Evolutionary conservation across 352 stramenopile genomes (phyloP), one percentile per base, ranked within the genome.

Genomic region (Lagenidium giganteum): DNA sequence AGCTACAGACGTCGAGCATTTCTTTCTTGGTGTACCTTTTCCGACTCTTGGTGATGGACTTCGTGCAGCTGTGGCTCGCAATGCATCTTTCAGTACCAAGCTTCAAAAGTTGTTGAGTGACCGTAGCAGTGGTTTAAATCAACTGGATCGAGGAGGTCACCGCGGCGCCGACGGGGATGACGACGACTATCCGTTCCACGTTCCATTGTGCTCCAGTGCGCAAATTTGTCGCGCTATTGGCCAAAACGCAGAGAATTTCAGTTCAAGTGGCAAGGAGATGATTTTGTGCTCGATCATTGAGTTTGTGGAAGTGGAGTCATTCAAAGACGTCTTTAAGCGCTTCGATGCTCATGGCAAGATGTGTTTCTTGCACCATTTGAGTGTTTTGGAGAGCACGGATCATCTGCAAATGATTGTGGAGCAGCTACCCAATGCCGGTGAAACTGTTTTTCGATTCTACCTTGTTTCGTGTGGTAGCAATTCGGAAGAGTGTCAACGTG

Each of bases 141-240:
- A n/a, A n/a, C n/a, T n/a, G n/a, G 13, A 34, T n/a, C 12, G 26
- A 28, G 43, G 50, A 8, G 25, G 48, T 22, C 50, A 69, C 11
- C 57, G 71, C 22, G 52, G 67, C 18, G 62, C 70, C 5, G 43
- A 57, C 7, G 26, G 28, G 17, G 60, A 76, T 11, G 50, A 59
- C 12, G 43, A 25, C 12, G 43, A 49, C 20, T 87, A 87, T 25
- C 74, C 74, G 18, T 50, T 80, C 12, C 56, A 61, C 5, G 39
- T 86, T 0, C 70, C 73, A n/a, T 45, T 87, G n/a, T 61, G 58
- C 2, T 72, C 76, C 0, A 86, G 76, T 22, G 61, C 73, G 0
- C 76, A 88, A 47, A 83, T 88, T 30, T 86, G 73, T 37, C 72
- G 76, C 23, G 76, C 71, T n/a, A 85, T 88, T 28, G 49, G 64